phyloP scores from a whole-genome alignment of 1,284 basidiomycete species.

The Trametes versicolor region DNA sequence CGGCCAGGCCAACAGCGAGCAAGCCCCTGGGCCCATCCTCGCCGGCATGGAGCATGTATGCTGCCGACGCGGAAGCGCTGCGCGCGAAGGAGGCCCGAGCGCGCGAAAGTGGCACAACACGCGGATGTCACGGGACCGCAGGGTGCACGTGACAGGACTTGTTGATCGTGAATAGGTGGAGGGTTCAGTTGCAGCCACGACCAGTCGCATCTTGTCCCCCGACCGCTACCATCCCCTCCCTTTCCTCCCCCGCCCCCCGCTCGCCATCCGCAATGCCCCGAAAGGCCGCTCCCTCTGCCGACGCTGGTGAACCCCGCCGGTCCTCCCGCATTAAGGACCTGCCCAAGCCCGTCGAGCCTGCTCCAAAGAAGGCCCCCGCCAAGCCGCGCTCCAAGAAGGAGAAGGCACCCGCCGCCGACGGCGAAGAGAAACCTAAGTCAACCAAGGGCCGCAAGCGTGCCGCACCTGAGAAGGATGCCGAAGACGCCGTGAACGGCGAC shows the following conservation, averaged over 20 bases:
- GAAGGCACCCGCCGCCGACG: constrained; percentile 39
- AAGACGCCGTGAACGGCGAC: constrained; percentile 42
- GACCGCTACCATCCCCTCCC: constrained; percentile 34
- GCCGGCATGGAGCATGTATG: too few relatives aligned
- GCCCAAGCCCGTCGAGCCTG: constrained; percentile 58
- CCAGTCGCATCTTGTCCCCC: constrained; percentile 36
- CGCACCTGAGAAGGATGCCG: constrained; percentile 46
- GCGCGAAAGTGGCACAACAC: constrained; percentile 36
- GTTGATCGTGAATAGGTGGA: constrained; percentile 44
- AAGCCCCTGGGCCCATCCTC: too few relatives aligned
- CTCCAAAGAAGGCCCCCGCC: constrained; percentile 65
- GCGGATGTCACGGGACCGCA: constrained; percentile 39
- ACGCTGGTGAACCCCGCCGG: constrained; percentile 67
- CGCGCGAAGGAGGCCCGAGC: constrained; percentile 31
- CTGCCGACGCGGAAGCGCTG: constrained; percentile 1
- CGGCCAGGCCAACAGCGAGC: too few relatives aligned
- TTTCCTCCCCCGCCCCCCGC: constrained; percentile 29
- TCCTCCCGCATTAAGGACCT: constrained; percentile 77
- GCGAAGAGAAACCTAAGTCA: constrained; percentile 64
- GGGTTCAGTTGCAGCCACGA: constrained; percentile 39
- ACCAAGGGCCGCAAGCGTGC: constrained; percentile 65
- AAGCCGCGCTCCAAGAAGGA: constrained; percentile 71
- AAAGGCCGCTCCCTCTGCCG: constrained; percentile 61
- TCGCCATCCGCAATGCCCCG: constrained; percentile 62
- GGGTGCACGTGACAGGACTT: constrained; percentile 40